Evolutionary conservation across 2,329 filamentous ascomycete species (phyloP).

Genomic region (Ceratocystiopsis brevicomis): DNA sequence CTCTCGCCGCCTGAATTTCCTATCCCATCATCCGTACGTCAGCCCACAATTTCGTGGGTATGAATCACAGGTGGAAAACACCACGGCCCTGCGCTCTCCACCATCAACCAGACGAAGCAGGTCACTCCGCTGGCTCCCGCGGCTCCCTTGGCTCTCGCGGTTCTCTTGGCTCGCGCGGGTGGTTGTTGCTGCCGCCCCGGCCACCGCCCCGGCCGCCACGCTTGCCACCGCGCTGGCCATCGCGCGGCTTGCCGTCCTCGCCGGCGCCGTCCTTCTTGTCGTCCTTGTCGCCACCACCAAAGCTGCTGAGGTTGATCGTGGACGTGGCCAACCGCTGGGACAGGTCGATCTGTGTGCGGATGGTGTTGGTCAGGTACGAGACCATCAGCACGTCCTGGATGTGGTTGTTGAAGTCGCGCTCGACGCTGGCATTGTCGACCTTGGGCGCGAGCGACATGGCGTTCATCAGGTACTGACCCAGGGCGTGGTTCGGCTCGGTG

Average conservation of each 20-base stretch:
- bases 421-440: constrained; percentile 76
- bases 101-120: too few relatives aligned
- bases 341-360: constrained; percentile 95
- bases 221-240: constrained; percentile 18
- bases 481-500: constrained; percentile 67
- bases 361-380: constrained; percentile 94
- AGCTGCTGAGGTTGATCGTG: constrained; percentile 25
- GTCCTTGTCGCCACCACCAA: constrained; percentile 22
- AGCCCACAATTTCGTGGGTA: too few relatives aligned
- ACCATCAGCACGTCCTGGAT: constrained; percentile 98
- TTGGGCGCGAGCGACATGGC: constrained; percentile 85
- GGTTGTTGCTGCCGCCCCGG: constrained; percentile 24
- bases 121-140: constrained; percentile 18
- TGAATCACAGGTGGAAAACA: too few relatives aligned
- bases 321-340: constrained; percentile 86
- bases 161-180: constrained; percentile 29
- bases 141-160: constrained; percentile 26
- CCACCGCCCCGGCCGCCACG: constrained; percentile 28
- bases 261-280: constrained; percentile 19
- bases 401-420: constrained; percentile 99
- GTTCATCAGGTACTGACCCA: constrained; percentile 92
- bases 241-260: constrained; percentile 25
- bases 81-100: too few relatives aligned
- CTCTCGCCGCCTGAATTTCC: too few relatives aligned
- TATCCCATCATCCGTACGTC: too few relatives aligned